A percentile compares a stretch with the other conserved stretches of the same genome.
Evolutionary conservation across 768 basidiomycete genomes (phyloP).

Genomic region (Tylopilus sp.): DNA sequence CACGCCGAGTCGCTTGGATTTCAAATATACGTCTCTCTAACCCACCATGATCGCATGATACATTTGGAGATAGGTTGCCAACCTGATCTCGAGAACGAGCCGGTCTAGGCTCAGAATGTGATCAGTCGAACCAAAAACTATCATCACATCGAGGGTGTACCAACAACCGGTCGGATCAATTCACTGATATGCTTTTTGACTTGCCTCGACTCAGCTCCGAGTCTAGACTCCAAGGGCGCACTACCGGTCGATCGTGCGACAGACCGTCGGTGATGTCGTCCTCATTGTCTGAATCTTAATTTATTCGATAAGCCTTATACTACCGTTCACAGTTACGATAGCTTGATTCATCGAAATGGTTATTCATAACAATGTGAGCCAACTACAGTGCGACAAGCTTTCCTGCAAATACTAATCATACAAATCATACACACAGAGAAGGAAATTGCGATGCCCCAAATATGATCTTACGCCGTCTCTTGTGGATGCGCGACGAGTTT

Average conservation of each 20-base stretch:
- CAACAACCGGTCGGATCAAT: conserved; percentile 1
- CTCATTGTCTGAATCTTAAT: too few species aligned
- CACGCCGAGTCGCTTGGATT: conserved; percentile 10
- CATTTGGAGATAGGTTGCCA: not conserved
- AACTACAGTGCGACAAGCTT: not conserved
- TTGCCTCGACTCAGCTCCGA: conserved; percentile 7
- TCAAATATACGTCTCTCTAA: conserved; percentile 9
- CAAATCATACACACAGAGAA: conserved; percentile 18
- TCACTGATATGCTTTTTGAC: not conserved
- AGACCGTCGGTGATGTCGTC: not conserved
- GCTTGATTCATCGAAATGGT: not conserved
- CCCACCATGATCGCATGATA: not conserved
- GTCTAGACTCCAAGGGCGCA: conserved; percentile 3
- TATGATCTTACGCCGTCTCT: conserved; percentile 27
- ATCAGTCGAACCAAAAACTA: conserved; percentile 10
- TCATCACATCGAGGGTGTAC: conserved; percentile 9
- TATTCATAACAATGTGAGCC: not conserved
- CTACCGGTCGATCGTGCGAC: not conserved
- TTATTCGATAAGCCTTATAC: not conserved
- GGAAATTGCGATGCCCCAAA: not conserved
- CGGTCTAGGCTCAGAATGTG: conserved; percentile 3
- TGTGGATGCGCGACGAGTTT: conserved; percentile 44
- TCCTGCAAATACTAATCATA: not conserved
- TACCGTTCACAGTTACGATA: too few species aligned
- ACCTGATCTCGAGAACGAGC: not conserved